phyloP scores from a whole-genome alignment of 306 rosid genomes.

The Casuarina equisetifolia region DNA sequence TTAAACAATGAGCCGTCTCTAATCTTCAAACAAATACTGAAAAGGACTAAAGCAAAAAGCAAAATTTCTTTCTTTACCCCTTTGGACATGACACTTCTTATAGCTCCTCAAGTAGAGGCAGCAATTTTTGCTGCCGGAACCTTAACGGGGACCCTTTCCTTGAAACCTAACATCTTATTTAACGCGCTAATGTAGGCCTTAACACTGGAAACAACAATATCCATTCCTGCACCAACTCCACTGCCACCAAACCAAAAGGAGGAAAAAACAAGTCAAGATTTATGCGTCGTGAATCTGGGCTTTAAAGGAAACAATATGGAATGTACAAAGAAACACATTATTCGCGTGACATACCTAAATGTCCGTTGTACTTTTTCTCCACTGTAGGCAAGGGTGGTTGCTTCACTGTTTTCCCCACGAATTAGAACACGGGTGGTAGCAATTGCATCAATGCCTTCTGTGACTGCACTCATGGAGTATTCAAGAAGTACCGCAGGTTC shows the following conservation, averaged over 20 bases:
- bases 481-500: conserved; percentile 79
- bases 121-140: conserved; percentile 34
- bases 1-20: too few species aligned
- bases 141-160: conserved; percentile 25
- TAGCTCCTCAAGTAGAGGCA: conserved; percentile 31
- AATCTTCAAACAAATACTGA: too few species aligned
- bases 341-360: conserved; percentile 53
- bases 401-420: conserved; percentile 43
- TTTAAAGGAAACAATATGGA: conserved; percentile 21
- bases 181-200: conserved; percentile 85
- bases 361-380: conserved; percentile 74
- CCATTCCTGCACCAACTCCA: conserved; percentile 92
- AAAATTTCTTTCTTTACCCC: too few species aligned
- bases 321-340: conserved; percentile 1
- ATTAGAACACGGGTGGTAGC: conserved; percentile 88
- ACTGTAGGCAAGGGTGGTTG: conserved; percentile 47
- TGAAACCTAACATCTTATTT: conserved; percentile 86
- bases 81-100: too few species aligned
- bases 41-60: too few species aligned
- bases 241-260: conserved; percentile 35
- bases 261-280: background rate
- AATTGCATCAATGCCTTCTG: conserved; percentile 98
- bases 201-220: conserved; percentile 90
- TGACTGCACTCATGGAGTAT: conserved; percentile 82
- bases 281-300: background rate